Evolutionary conservation across 768 basidiomycete genomes (phyloP).

Genomic region (Phylloporus rhodoxanthus): DNA sequence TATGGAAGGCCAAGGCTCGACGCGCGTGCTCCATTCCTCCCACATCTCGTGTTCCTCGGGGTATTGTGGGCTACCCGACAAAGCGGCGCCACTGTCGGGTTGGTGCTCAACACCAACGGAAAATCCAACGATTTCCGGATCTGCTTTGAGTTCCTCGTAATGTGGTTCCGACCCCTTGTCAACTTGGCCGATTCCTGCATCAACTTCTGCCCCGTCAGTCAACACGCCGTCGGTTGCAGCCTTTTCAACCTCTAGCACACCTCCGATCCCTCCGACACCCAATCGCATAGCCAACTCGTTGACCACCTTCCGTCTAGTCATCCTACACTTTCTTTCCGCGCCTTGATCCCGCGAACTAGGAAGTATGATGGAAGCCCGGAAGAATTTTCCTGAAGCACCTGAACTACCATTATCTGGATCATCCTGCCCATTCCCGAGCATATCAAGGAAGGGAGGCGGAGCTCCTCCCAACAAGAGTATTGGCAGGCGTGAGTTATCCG

Average conservation of each 20-base stretch:
- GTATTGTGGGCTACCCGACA: slow-evolving; percentile 3
- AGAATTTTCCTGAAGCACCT: slow-evolving; percentile 38
- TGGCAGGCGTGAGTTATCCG: slow-evolving; percentile 21
- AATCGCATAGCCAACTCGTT: slow-evolving; percentile 82
- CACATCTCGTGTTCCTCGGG: slow-evolving; percentile 36
- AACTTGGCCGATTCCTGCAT: slow-evolving; percentile 2
- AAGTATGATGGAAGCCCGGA: slow-evolving; percentile 65
- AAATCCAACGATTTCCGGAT: slow-evolving; percentile 12
- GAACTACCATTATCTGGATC: slow-evolving; percentile 15
- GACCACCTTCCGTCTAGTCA: slow-evolving; percentile 61
- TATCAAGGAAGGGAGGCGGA: slow-evolving; percentile 21
- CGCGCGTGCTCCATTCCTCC: slow-evolving; percentile 62
- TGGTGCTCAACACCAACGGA: slow-evolving; percentile 12
- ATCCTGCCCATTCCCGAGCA: slow-evolving; percentile 15
- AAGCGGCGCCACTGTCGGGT: background rate
- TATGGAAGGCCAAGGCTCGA: slow-evolving; percentile 67
- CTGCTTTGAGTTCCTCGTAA: slow-evolving; percentile 16
- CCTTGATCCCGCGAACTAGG: slow-evolving; percentile 51
- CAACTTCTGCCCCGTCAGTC: slow-evolving; percentile 1
- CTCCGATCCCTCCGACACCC: slow-evolving; percentile 73
- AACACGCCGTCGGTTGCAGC: background rate
- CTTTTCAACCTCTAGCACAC: slow-evolving; percentile 40
- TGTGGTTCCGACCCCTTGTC: slow-evolving; percentile 2
- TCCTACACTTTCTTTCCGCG: slow-evolving; percentile 52
- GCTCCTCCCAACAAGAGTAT: slow-evolving; percentile 23